Conservation (phyloP, 2,329 filamentous ascomycete genomes). For the Mycosphaerella sp. region DNA sequence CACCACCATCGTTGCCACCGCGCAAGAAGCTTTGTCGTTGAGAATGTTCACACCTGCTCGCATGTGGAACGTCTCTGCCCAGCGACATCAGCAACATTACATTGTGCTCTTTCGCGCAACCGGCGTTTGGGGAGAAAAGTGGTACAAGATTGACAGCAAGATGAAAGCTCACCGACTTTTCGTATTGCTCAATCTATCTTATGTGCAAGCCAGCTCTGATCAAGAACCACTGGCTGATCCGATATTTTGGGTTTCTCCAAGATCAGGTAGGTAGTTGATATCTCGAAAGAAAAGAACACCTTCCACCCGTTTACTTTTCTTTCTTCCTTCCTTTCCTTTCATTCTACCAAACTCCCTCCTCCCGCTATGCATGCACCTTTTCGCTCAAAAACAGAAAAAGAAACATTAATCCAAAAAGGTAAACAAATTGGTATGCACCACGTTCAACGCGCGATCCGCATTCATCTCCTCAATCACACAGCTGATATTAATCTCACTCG, state of each 20-base stretch:
- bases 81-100: background rate
- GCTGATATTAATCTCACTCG: slow-evolving; percentile 98
- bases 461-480: slow-evolving; percentile 92
- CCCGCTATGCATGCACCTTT: background rate
- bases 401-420: slow-evolving; percentile 70
- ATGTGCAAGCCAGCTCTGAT: slow-evolving; percentile 1
- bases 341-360: background rate
- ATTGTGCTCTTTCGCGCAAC: too few relatives aligned
- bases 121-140: background rate
- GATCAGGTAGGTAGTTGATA: background rate
- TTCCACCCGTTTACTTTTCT: background rate
- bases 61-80: background rate
- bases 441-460: slow-evolving; percentile 87
- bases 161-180: background rate
- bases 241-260: background rate
- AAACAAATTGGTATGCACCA: slow-evolving; percentile 93
- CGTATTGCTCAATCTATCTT: slow-evolving; percentile 5
- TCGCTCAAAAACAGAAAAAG: slow-evolving; percentile 51
- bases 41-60: background rate
- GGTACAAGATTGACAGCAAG: background rate
- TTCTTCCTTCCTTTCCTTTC: background rate
- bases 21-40: background rate
- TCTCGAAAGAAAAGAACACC: background rate
- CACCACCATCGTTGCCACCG: background rate
- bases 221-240: background rate